A percentile compares a stretch with the other conserved stretches of the same genome.
Evolutionary conservation across 2,329 filamentous ascomycete species (phyloP).

Genomic region (Diplodia mutila): DNA sequence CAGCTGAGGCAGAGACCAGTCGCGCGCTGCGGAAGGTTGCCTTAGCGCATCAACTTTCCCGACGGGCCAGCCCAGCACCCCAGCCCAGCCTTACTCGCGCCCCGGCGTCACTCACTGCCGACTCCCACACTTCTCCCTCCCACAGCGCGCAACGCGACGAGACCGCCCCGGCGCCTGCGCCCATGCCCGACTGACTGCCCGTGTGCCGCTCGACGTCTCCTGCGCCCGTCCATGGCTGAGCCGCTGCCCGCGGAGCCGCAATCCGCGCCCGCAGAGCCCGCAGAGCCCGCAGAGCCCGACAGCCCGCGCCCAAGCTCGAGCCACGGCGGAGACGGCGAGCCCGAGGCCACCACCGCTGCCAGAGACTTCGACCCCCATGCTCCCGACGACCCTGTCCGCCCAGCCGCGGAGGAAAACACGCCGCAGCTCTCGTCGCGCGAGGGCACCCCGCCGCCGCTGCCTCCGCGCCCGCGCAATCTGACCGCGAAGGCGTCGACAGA

Average conservation of each 20-base stretch:
- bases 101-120: slow-evolving; percentile 2
- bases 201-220: not conserved
- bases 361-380: slow-evolving; percentile 18
- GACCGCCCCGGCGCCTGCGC: not conserved
- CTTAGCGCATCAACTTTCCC: not conserved
- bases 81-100: not conserved
- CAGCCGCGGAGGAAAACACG: not conserved
- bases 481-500: slow-evolving; percentile 39
- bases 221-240: slow-evolving; percentile 11
- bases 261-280: not conserved
- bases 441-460: slow-evolving; percentile 59
- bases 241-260: slow-evolving; percentile 28
- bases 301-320: not conserved
- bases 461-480: slow-evolving; percentile 49
- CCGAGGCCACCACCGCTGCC: not conserved
- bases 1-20: not conserved
- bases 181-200: slow-evolving; percentile 12
- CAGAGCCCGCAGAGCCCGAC: not conserved
- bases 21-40: not conserved
- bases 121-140: not conserved
- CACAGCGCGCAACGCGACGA: not conserved
- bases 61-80: not conserved
- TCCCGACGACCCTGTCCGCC: not conserved
- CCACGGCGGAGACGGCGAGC: not conserved
- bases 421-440: slow-evolving; percentile 39